A percentile compares a stretch with the other conserved stretches of the same genome.
These are phyloP conservation scores for Rhynchospora pubera DNA, from an alignment of 176 grass and related monocot species.

Conservation along the genomic window DNA sequence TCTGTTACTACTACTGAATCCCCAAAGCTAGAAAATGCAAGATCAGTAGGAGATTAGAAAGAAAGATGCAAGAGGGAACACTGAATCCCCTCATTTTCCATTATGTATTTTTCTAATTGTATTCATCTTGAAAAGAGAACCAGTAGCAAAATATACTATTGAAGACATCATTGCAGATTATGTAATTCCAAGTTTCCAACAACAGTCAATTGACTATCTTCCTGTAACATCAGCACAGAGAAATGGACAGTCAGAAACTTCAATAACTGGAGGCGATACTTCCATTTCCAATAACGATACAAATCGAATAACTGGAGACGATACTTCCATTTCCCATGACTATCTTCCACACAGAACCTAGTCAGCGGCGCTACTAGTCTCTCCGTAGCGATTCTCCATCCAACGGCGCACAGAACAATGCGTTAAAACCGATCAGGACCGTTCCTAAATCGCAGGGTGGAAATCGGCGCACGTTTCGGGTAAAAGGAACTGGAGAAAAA, in stretches of 20 bases:
- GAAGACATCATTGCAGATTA: no score
- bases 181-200: background rate
- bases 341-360: background rate
- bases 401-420: background rate
- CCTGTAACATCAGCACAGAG: background rate
- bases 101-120: no score
- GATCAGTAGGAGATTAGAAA: no score
- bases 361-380: background rate
- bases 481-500: background rate
- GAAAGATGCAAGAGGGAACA: no score
- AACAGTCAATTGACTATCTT: slow-evolving; percentile 2
- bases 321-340: background rate
- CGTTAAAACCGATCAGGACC: background rate
- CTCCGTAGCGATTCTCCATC: background rate
- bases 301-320: background rate
- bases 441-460: slow-evolving; percentile 16
- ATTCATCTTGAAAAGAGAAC: no score
- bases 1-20: no score
- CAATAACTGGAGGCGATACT: background rate
- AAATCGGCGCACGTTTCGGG: slow-evolving; percentile 24
- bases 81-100: no score
- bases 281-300: background rate
- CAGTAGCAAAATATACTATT: no score
- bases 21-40: no score
- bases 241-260: background rate